Conservation (phyloP, 805 yeast genomes). For the Tetrapisispora fleetii region DNA sequence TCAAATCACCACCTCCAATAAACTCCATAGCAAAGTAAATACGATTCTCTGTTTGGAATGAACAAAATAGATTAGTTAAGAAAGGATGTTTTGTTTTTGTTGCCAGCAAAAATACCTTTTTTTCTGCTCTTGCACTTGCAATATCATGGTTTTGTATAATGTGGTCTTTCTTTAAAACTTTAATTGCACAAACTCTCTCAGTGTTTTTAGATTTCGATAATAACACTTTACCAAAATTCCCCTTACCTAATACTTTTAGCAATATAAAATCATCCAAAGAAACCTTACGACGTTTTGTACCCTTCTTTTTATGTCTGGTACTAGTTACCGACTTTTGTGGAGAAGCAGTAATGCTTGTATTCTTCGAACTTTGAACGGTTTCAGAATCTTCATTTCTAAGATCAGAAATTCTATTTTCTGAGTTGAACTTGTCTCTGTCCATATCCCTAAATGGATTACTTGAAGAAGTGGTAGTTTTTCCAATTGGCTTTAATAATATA, state of each 20-base stretch:
- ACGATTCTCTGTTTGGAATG: slow-evolving; percentile 96
- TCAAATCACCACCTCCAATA: slow-evolving; percentile 94
- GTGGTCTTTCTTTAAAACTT: slow-evolving; percentile 91
- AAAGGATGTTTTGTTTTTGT: slow-evolving; percentile 90
- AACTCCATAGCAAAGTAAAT: slow-evolving; percentile 98
- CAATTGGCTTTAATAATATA: neutral
- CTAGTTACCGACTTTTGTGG: slow-evolving; percentile 16
- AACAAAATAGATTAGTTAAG: slow-evolving; percentile 79
- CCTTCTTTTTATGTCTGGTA: slow-evolving; percentile 19
- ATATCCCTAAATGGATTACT: slow-evolving; percentile 22
- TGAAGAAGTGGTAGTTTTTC: slow-evolving; percentile 1
- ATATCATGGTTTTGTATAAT: slow-evolving; percentile 94
- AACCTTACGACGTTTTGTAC: slow-evolving; percentile 50
- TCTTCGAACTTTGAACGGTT: neutral
- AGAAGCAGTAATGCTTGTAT: slow-evolving; percentile 5
- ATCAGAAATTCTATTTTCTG: slow-evolving; percentile 8
- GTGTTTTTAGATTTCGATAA: slow-evolving; percentile 87
- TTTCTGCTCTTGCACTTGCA: slow-evolving; percentile 89
- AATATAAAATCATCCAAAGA: slow-evolving; percentile 94
- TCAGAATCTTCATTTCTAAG: neutral
- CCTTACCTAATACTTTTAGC: slow-evolving; percentile 92
- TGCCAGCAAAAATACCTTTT: slow-evolving; percentile 76
- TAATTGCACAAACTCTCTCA: slow-evolving; percentile 80
- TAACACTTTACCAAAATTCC: slow-evolving; percentile 98
- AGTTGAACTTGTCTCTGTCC: slow-evolving; percentile 14